phyloP scores from a whole-genome alignment of 495 filamentous ascomycete genomes.

The Opeltia flavorubescens region DNA sequence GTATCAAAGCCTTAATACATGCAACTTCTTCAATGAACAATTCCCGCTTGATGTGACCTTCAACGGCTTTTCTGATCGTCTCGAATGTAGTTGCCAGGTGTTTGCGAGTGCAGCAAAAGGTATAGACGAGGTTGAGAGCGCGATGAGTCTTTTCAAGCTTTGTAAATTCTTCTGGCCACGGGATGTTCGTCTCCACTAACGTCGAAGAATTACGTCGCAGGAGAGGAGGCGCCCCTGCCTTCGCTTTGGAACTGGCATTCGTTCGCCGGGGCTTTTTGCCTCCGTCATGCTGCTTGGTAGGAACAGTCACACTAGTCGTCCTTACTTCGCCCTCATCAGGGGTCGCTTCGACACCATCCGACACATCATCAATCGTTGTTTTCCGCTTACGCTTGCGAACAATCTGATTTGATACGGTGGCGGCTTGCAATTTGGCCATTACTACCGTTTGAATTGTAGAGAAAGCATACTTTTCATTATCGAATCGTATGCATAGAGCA shows the following conservation, averaged over 20 bases:
- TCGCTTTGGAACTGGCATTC: slow-evolving; percentile 9
- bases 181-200: slow-evolving; percentile 29
- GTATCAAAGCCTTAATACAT: slow-evolving; percentile 62
- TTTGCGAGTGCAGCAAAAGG: slow-evolving; percentile 85
- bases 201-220: slow-evolving; percentile 27
- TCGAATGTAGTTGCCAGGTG: slow-evolving; percentile 84
- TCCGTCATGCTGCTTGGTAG: slow-evolving; percentile 42
- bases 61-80: slow-evolving; percentile 71
- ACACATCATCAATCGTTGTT: slow-evolving; percentile 14
- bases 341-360: neutral
- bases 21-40: slow-evolving; percentile 68
- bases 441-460: slow-evolving; percentile 5
- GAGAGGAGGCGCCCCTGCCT: slow-evolving; percentile 19
- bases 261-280: slow-evolving; percentile 33
- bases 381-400: slow-evolving; percentile 41
- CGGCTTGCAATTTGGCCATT: slow-evolving; percentile 43
- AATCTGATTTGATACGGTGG: slow-evolving; percentile 39
- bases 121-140: slow-evolving; percentile 84
- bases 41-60: slow-evolving; percentile 60
- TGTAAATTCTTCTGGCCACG: slow-evolving; percentile 66
- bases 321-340: neutral
- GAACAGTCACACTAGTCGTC: slow-evolving; percentile 23
- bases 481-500: too few species aligned
- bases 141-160: slow-evolving; percentile 61
- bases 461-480: too few species aligned